Conservation (phyloP, 768 basidiomycete genomes). For the Tricholoma matsutake region DNA sequence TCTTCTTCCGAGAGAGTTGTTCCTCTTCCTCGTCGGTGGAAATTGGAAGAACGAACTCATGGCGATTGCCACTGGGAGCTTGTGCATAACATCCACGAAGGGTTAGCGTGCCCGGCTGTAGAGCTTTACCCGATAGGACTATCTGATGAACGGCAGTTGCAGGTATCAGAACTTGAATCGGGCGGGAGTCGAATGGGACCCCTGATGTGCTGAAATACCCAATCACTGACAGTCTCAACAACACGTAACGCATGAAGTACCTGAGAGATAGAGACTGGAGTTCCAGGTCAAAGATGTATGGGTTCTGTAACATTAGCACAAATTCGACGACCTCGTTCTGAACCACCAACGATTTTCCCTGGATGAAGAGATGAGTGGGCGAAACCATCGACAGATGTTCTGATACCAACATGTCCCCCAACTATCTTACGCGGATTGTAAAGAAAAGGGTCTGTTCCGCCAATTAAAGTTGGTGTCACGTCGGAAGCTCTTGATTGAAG, state of each 20-base stretch:
- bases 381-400: background rate
- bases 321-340: slow-evolving; percentile 85
- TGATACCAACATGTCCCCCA: slow-evolving; percentile 50
- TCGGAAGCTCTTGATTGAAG: slow-evolving; percentile 40
- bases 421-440: slow-evolving; percentile 81
- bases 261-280: slow-evolving; percentile 78
- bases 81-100: slow-evolving; percentile 81
- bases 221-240: slow-evolving; percentile 6
- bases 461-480: slow-evolving; percentile 49
- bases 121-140: slow-evolving; percentile 63
- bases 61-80: slow-evolving; percentile 64
- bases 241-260: slow-evolving; percentile 36
- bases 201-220: slow-evolving; percentile 68
- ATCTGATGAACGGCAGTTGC: slow-evolving; percentile 74
- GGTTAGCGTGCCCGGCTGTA: slow-evolving; percentile 59
- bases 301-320: slow-evolving; percentile 82
- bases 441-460: slow-evolving; percentile 76
- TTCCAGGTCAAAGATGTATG: slow-evolving; percentile 90
- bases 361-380: slow-evolving; percentile 3
- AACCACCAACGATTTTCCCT: slow-evolving; percentile 67
- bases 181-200: slow-evolving; percentile 63
- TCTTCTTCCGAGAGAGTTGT: slow-evolving; percentile 50
- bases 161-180: slow-evolving; percentile 64
- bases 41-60: slow-evolving; percentile 76
- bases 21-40: slow-evolving; percentile 71